Evolutionary conservation across 2,329 filamentous ascomycete genomes (phyloP), one percentile per base, ranked within the genome.

Genomic region (Neonectria sp.): DNA sequence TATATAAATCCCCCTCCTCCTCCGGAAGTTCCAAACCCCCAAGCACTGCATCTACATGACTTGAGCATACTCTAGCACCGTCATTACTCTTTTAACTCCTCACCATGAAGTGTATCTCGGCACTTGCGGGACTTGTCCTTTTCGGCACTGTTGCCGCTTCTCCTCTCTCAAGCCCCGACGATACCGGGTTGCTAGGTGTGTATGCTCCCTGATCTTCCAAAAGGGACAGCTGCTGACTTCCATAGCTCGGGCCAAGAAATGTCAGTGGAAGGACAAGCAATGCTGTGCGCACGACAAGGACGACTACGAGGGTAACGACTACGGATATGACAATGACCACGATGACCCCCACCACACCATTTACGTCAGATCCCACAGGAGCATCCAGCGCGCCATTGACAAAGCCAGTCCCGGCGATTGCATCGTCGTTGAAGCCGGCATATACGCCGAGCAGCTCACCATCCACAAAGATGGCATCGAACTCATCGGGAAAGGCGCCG

Each of bases 381-480:
- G 70, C 52, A 82, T 82, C 52, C 78, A 81, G 43, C 51, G 65
- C 2, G 79, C 78, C 13, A 75, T 82, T 55, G 63, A 69, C 17
- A 49, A 49, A 2, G 80, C 80, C 13, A 60, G 51, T 1, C 66
- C 66, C 0, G 79, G 80, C 5, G 77, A 78, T 33, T 66, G 68
- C 3, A 81, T 82, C 49, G 60, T 78, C 3, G 79, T 82, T 13
- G 74, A 71, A 11, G 60, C 72, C 2, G 81, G 80, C 5, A 77
- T 64, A 0, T 82, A 82, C 45, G 9, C 49, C 0, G 81, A 82
- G 65, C 79, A 82, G 43, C 63, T 82, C 11, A 75, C 72, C 4
- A 81, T 82, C 63, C 68, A 73, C 21, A 81, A 72, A 55, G 71
- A 79, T 24, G 77, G 75, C 1, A 79, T 82, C n/a, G 55, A 75